A percentile compares a stretch with the other conserved stretches of the same genome.
phyloP scores from a whole-genome alignment of 192 early-diverging fungal species.

The Coemansia sp. region DNA sequence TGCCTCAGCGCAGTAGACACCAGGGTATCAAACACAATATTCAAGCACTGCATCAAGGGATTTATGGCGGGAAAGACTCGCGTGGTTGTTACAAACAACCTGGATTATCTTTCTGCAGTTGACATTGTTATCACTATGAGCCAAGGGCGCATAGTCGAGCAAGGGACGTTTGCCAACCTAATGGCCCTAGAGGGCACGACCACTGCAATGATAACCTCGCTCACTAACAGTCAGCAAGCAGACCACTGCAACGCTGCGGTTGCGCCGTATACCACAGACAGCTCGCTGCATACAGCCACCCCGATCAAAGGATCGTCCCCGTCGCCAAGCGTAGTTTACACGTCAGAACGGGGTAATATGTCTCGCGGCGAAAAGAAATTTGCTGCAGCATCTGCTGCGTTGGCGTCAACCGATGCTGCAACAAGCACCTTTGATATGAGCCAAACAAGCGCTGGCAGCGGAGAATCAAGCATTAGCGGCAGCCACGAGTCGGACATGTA shows the following conservation, averaged over 20 bases:
- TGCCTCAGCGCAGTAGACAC: slow-evolving; percentile 64
- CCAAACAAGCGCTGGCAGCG: background rate
- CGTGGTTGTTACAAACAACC: slow-evolving; percentile 60
- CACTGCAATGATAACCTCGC: slow-evolving; percentile 42
- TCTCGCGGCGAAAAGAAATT: background rate
- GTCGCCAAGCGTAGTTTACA: background rate
- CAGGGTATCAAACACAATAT: slow-evolving; percentile 52
- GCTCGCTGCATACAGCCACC: slow-evolving; percentile 38
- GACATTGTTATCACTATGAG: slow-evolving; percentile 56
- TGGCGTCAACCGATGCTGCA: background rate
- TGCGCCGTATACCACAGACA: slow-evolving; percentile 24
- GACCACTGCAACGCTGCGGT: background rate
- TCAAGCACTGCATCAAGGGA: slow-evolving; percentile 50
- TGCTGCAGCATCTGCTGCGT: background rate
- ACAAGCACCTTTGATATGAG: slow-evolving; percentile 1
- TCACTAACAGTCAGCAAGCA: slow-evolving; percentile 23
- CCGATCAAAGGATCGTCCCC: slow-evolving; percentile 21
- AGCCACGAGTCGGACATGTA: background rate
- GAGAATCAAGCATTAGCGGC: background rate
- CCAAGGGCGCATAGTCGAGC: slow-evolving; percentile 54
- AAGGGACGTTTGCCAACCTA: slow-evolving; percentile 57
- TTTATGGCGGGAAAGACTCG: slow-evolving; percentile 60
- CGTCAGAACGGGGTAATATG: background rate
- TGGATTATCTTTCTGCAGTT: slow-evolving; percentile 48
- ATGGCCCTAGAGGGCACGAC: slow-evolving; percentile 42